These are phyloP conservation scores for Sarocladiaceae sp. DNA, from an alignment of 2,329 filamentous ascomycete species.

Conservation along the genomic window DNA sequence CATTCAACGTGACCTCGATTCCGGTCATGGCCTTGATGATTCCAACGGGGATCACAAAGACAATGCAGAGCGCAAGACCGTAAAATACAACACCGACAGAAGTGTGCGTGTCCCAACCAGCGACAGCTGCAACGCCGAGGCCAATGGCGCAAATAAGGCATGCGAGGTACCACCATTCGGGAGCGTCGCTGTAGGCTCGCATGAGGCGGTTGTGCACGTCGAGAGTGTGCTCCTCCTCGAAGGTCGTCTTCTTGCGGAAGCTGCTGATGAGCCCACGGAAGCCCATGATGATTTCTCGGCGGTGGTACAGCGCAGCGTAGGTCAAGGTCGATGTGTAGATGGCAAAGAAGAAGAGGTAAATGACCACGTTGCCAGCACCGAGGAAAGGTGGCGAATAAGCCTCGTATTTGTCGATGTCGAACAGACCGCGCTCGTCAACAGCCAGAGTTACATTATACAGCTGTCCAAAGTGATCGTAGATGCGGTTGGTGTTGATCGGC, in stretches of 20 bases:
- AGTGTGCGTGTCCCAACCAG: constrained; percentile 44
- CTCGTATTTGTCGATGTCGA: constrained; percentile 39
- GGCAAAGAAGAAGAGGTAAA: constrained; percentile 51
- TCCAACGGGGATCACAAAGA: constrained; percentile 46
- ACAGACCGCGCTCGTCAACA: constrained; percentile 36
- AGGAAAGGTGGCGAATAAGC: constrained; percentile 47
- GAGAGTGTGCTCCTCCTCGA: constrained; percentile 27
- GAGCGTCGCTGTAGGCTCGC: constrained; percentile 39
- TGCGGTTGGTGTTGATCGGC: constrained; percentile 44
- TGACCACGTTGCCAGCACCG: constrained; percentile 39
- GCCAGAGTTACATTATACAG: constrained; percentile 40
- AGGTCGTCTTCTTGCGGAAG: constrained; percentile 33
- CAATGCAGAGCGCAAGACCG: constrained; percentile 39
- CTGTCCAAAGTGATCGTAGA: constrained; percentile 42
- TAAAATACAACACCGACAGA: constrained; percentile 45
- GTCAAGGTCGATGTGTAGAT: constrained; percentile 46
- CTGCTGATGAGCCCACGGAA: constrained; percentile 41
- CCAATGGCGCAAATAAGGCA: constrained; percentile 37
- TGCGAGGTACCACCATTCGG: constrained; percentile 48
- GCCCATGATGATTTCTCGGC: constrained; percentile 42
- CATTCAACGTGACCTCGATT: constrained; percentile 45
- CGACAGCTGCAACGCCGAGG: constrained; percentile 40
- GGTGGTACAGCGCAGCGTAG: constrained; percentile 45
- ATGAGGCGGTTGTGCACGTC: constrained; percentile 45
- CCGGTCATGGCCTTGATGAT: constrained; percentile 49